Evolutionary conservation across 2,329 filamentous ascomycete genomes (phyloP), one percentile per base, ranked within the genome.

Genomic region (Trichoderma citrinoviride): DNA sequence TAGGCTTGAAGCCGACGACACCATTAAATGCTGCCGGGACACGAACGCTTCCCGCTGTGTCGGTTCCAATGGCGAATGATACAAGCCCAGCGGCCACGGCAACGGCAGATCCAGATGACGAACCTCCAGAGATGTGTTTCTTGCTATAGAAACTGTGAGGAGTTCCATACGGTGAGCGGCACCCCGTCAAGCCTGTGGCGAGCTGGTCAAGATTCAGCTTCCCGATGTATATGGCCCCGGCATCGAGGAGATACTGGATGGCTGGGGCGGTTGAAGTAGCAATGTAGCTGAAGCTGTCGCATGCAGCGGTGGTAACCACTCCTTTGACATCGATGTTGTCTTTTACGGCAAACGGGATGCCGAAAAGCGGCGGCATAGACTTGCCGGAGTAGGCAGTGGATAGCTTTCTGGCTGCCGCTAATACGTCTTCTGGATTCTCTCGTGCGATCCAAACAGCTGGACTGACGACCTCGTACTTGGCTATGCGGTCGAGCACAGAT

Each of bases 181-280:
- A 69, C n/a, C 69, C 68, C 5, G 68, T 68, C 43, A 69, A 64
- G 10, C 69, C 69, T 33, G 69, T 61, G 5, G 67, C 67, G 14
- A 68, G 57, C 40, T 68, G 65, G 29, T 68, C 85, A 80, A 87
- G 87, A 2, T 75, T 88, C 0, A 85, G 86, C 50, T 81, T 79
- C 0, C 85, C 85, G 7, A 76, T 65, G 0, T 76, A 56, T 1
- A 76, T 66, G 0, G 70, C 74, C 0, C 74, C 74, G 1, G 70
- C 74, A 8, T 56, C 53, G n/a, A 70, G 65, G 37, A 70, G 64
- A 54, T 67, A 67, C 29, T 64, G 68, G 27, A 70, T 47, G 21
- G 67, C 67, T 8, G 66, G 69, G 3, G 69, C 69, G 2, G 69
- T 70, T 2, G 43, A 41, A 21, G 23, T 67, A 55, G 19, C 55